These are phyloP conservation scores for Yamadazyma sp. DNA, from an alignment of 1,139 yeast genomes.

Conservation along the genomic window DNA sequence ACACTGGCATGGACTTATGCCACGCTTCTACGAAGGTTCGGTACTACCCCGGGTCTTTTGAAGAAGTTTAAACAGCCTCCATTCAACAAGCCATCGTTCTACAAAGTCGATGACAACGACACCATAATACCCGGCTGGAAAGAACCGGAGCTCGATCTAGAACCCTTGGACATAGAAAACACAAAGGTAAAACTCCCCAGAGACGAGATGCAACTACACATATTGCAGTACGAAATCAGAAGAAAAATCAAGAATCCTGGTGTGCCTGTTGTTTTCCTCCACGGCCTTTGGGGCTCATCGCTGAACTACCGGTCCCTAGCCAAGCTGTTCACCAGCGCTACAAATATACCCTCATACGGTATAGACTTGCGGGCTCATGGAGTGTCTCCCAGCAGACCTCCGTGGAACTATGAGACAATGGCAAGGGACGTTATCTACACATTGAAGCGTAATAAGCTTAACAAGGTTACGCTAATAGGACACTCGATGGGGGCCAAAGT, in stretches of 20 bases:
- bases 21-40: neutral
- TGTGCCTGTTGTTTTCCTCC: slow-evolving; percentile 43
- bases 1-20: too few species aligned
- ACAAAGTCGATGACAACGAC: neutral
- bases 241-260: neutral
- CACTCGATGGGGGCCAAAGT: slow-evolving; percentile 59
- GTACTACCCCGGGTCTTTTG: neutral
- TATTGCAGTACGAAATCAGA: slow-evolving; percentile 7
- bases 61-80: neutral
- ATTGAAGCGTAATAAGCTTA: slow-evolving; percentile 25
- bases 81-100: neutral
- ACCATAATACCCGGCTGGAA: slow-evolving; percentile 1
- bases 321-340: slow-evolving; percentile 27
- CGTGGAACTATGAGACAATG: slow-evolving; percentile 43
- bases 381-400: slow-evolving; percentile 40
- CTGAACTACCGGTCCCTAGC: slow-evolving; percentile 41
- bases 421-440: slow-evolving; percentile 43
- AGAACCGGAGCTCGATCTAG: slow-evolving; percentile 3
- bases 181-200: slow-evolving; percentile 4
- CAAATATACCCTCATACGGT: slow-evolving; percentile 35
- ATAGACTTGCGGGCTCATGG: slow-evolving; percentile 60
- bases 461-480: slow-evolving; percentile 39
- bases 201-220: slow-evolving; percentile 5
- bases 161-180: slow-evolving; percentile 4
- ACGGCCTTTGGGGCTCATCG: slow-evolving; percentile 51